Conservation (phyloP, 2,329 filamentous ascomycete species). For the Nemania sp. region DNA sequence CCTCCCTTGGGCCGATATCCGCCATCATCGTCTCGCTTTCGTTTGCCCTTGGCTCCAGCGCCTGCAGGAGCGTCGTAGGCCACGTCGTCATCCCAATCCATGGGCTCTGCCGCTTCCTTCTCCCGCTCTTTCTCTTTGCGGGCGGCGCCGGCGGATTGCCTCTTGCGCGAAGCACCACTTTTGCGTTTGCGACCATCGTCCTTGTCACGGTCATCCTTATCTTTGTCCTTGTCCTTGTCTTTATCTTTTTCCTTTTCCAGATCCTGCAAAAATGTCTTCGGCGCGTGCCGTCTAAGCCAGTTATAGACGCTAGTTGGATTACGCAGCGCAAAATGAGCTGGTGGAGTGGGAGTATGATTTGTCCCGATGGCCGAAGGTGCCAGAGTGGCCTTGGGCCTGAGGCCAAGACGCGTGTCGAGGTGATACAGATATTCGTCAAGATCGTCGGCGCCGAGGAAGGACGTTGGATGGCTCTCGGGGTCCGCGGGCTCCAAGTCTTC, state of each 20-base stretch:
- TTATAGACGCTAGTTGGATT: slow-evolving; percentile 95
- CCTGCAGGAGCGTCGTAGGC: slow-evolving; percentile 41
- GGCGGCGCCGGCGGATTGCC: slow-evolving; percentile 42
- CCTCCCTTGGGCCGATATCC: slow-evolving; percentile 64
- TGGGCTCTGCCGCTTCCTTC: slow-evolving; percentile 42
- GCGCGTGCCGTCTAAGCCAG: slow-evolving; percentile 85
- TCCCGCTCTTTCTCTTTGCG: slow-evolving; percentile 35
- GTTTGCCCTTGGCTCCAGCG: slow-evolving; percentile 53
- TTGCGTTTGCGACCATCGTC: slow-evolving; percentile 44
- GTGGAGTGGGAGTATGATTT: slow-evolving; percentile 36
- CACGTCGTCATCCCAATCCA: slow-evolving; percentile 46
- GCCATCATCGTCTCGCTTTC: slow-evolving; percentile 60
- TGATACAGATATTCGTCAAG: slow-evolving; percentile 74
- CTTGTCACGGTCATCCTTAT: slow-evolving; percentile 42
- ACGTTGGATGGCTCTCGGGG: slow-evolving; percentile 59
- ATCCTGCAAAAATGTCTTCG: slow-evolving; percentile 83
- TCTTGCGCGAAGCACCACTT: slow-evolving; percentile 42
- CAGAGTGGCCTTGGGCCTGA: slow-evolving; percentile 51
- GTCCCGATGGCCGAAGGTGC: slow-evolving; percentile 52
- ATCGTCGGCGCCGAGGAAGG: slow-evolving; percentile 70
- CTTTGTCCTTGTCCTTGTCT: slow-evolving; percentile 46
- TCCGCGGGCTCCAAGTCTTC: slow-evolving; percentile 54
- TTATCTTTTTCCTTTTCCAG: slow-evolving; percentile 57
- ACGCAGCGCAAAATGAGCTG: slow-evolving; percentile 57
- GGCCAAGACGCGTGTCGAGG: slow-evolving; percentile 57